Evolutionary conservation across 257 asterid species (phyloP).

Genomic region (Lantana camara): DNA sequence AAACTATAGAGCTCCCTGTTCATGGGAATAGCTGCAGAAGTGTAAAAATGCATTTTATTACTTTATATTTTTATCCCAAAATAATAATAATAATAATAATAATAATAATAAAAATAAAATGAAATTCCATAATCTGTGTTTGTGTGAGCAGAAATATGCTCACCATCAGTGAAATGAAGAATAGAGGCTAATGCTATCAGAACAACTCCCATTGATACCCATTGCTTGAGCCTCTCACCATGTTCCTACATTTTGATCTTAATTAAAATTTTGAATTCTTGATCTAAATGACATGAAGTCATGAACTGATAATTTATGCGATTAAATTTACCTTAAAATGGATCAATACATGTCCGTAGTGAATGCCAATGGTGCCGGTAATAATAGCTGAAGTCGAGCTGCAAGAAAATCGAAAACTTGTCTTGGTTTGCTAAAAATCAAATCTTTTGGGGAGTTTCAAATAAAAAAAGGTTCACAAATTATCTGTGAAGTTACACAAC

Average conservation of each 20-base stretch:
- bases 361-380: slow-evolving; percentile 83
- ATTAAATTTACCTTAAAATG: slow-evolving; percentile 58
- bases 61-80: not conserved
- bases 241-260: slow-evolving; percentile 51
- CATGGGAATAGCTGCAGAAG: slow-evolving; percentile 70
- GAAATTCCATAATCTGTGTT: not conserved
- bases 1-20: slow-evolving; percentile 90
- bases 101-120: too few relatives aligned
- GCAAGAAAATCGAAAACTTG: slow-evolving; percentile 17
- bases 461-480: too few relatives aligned
- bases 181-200: slow-evolving; percentile 51
- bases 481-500: too few relatives aligned
- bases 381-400: slow-evolving; percentile 83
- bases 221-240: slow-evolving; percentile 80
- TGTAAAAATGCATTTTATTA: not conserved
- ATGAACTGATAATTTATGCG: not conserved
- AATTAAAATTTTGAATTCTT: not conserved
- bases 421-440: slow-evolving; percentile 6
- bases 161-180: slow-evolving; percentile 87
- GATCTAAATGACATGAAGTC: not conserved
- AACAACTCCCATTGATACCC: slow-evolving; percentile 72
- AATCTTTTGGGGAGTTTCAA: not conserved
- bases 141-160: slow-evolving; percentile 17
- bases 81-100: not conserved
- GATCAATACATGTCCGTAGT: slow-evolving; percentile 85